Evolutionary conservation across 164 flowering plant species (phyloP), one percentile per base, ranked within the genome.

Genomic region (Vitis cinerea): DNA sequence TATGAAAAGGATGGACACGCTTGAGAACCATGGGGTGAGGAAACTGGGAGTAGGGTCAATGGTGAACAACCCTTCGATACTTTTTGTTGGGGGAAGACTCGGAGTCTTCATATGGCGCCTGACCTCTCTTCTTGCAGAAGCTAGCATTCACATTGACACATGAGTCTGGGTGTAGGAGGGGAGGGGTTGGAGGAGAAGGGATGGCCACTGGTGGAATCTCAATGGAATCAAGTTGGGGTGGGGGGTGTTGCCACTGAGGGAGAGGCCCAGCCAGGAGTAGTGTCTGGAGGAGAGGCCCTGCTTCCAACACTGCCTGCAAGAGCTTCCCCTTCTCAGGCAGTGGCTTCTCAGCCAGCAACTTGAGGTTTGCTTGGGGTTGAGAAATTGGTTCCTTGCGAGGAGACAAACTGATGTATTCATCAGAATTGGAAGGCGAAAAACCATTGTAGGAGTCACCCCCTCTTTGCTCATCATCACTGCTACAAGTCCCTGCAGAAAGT

Each of bases 201-300:
- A 77, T 73, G 50, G 69, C 15, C 58, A 79, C 81, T 9, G 80
- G 81, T 14, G 83, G 85, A 9, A 81, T 79, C 8, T 81, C 82
- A 58, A 65, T 50, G 64, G 79, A 70, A 66, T 77, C 65, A 19
- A 82, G 71, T 8, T 72, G 74, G 2, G 85, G 85, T 10, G 85
- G 85, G 2, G 85, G 85, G 63, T 77, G 85, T 67, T 77, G 79
- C 83, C 85, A 82, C 13, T 73, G 79, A 47, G 85, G 85, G 17
- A 82, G 81, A 1, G 83, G 85, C 27, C 83, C 85, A 16, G 83
- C 85, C 56, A 82, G 64, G 44, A 82, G 76, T 8, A 82, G 71
- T 44, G 72, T 82, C 68, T 82, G 77, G 14, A 79, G 81, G 4
- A 82, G 75, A 2, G 83, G 83, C 37, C 85, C 83, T 0, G 85